A percentile compares a stretch with the other conserved stretches of the same genome.
Conservation (phyloP, 2,329 filamentous ascomycete species). For the Diplodia corticola region DNA sequence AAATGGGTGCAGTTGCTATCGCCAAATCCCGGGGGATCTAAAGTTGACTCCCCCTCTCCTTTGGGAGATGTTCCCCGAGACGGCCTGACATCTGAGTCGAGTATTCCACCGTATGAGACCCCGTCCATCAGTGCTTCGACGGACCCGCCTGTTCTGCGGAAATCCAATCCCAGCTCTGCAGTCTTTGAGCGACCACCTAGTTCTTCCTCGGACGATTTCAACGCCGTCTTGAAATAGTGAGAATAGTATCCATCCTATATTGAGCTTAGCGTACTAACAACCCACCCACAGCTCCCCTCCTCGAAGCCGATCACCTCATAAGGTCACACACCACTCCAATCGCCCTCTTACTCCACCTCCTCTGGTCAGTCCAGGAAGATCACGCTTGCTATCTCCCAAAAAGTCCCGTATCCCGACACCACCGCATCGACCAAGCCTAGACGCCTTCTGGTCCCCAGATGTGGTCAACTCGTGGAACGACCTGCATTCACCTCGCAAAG, state of each 20-base stretch:
- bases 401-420: constrained; percentile 34
- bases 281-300: constrained; percentile 8
- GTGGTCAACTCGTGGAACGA: constrained; percentile 42
- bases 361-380: constrained; percentile 30
- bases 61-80: neutral
- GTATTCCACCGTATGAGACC: neutral
- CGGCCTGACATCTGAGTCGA: neutral
- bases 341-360: constrained; percentile 35
- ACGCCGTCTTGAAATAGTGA: constrained; percentile 37
- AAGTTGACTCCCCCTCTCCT: neutral
- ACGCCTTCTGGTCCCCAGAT: constrained; percentile 41
- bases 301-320: constrained; percentile 29
- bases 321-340: constrained; percentile 32
- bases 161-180: neutral
- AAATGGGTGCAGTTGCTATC: neutral
- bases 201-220: constrained; percentile 31
- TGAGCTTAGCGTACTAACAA: neutral
- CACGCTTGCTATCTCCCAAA: constrained; percentile 41
- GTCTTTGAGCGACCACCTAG: constrained; percentile 33
- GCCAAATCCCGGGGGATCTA: neutral
- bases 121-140: neutral
- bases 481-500: constrained; percentile 38
- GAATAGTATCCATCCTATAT: neutral
- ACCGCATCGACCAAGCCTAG: constrained; percentile 37
- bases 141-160: neutral